These are phyloP conservation scores for Coriaria nepalensis DNA, from an alignment of 306 rosid species.

Conservation along the genomic window DNA sequence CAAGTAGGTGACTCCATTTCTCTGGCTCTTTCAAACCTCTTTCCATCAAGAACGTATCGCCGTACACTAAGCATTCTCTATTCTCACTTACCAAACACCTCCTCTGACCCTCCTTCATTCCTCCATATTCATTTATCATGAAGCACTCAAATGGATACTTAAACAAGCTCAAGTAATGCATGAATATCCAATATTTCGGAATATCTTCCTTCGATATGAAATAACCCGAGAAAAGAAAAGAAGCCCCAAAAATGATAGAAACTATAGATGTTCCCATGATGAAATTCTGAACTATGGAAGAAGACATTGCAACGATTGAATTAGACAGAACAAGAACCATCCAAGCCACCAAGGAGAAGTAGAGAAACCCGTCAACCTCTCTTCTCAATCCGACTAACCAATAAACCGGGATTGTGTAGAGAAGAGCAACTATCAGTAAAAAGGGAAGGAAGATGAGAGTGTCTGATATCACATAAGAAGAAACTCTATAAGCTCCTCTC, in stretches of 20 bases:
- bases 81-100: slow-evolving; percentile 19
- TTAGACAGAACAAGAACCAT: slow-evolving; percentile 46
- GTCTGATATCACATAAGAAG: slow-evolving; percentile 56
- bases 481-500: slow-evolving; percentile 69
- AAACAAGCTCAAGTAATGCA: slow-evolving; percentile 32
- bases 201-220: slow-evolving; percentile 27
- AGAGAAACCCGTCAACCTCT: slow-evolving; percentile 45
- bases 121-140: slow-evolving; percentile 29
- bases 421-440: slow-evolving; percentile 40
- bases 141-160: slow-evolving; percentile 45
- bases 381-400: slow-evolving; percentile 63
- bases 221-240: slow-evolving; percentile 36
- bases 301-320: slow-evolving; percentile 23
- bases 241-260: slow-evolving; percentile 22
- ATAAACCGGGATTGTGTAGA: slow-evolving; percentile 53
- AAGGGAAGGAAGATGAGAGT: slow-evolving; percentile 53
- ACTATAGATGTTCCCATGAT: slow-evolving; percentile 22
- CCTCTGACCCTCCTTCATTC: slow-evolving; percentile 9
- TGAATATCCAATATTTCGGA: slow-evolving; percentile 33
- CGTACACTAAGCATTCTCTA: slow-evolving; percentile 16
- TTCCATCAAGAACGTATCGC: slow-evolving; percentile 18
- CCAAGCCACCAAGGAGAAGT: slow-evolving; percentile 64
- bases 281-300: slow-evolving; percentile 27
- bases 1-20: slow-evolving; percentile 27
- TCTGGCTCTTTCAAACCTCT: slow-evolving; percentile 19